Conservation (phyloP, 2,329 filamentous ascomycete species). For the Xylariaceae sp. region DNA sequence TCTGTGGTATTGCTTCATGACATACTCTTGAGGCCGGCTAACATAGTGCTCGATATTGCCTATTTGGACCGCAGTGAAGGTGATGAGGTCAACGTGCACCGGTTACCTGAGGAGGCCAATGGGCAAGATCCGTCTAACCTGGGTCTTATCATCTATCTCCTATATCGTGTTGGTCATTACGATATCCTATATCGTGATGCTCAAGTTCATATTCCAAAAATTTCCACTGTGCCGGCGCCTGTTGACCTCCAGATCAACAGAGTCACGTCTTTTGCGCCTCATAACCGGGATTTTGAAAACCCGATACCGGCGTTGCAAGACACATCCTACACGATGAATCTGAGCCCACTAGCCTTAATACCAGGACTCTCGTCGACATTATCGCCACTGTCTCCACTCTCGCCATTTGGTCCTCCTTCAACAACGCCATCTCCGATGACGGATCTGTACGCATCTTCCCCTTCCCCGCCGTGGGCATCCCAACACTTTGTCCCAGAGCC, state of each 20-base stretch:
- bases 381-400: conserved; percentile 1
- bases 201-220: conserved; percentile 27
- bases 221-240: conserved; percentile 30
- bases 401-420: conserved; percentile 33
- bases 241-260: conserved; percentile 50
- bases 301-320: conserved; percentile 38
- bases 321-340: conserved; percentile 40
- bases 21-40: conserved; percentile 72
- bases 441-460: conserved; percentile 34
- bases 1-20: conserved; percentile 74
- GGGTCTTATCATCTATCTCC: conserved; percentile 53
- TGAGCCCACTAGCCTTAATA: conserved; percentile 44
- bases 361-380: conserved; percentile 39
- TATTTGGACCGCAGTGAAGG: conserved; percentile 87
- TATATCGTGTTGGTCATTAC: conserved; percentile 79
- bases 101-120: conserved; percentile 55
- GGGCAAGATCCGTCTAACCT: conserved; percentile 41
- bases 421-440: conserved; percentile 34
- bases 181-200: conserved; percentile 73
- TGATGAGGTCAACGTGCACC: conserved; percentile 67
- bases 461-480: conserved; percentile 38
- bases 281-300: conserved; percentile 40
- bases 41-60: conserved; percentile 78
- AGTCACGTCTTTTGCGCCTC: conserved; percentile 44
- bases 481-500: conserved; percentile 33